Evolutionary conservation across 2,329 filamentous ascomycete genomes (phyloP), one percentile per base, ranked within the genome.

Genomic region (Colletotrichum sp.): DNA sequence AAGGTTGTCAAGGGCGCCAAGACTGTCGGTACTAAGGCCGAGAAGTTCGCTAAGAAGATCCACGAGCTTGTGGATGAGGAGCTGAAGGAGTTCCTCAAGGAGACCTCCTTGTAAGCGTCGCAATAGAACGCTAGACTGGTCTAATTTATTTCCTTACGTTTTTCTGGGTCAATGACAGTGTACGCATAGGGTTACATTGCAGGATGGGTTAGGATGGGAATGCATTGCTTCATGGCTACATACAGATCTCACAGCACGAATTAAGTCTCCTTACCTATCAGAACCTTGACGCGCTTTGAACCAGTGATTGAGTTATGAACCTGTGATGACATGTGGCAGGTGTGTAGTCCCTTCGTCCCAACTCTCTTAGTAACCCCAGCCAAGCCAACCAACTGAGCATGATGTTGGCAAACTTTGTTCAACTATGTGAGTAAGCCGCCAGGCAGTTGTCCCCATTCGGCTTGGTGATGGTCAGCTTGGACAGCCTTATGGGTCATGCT

Each of bases 1-100:
- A 88, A 92, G 84, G 85, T 92, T 68, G 85, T 89, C 78, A 88
- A 90, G 83, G 88, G 87, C 59, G 87, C 88, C 78, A 89, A 91
- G 81, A 82, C 86, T 34, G 82, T 92, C 76, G 85, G 88, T 71
- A 85, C 83, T 81, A 91, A 92, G 88, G 90, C 90, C 26, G 89
- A 91, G 85, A 89, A 92, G 87, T 84, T 93, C 78, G 89, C 90
- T 77, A 87, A 91, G 86, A 92, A 92, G 89, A 90, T 93, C 79
- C 89, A 92, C 81, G 86, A 91, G 78, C 83, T 92, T 43, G 89
- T 93, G 68, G 90, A 93, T 28, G 87, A 91, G 84, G 90, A 93
- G 86, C 85, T 93, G 61, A 85, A 90, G 84, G 87, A 90, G 81
- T 91, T 93, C 81, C 85, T 92, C 71, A 86, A 90, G 80, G 90